phyloP scores from a whole-genome alignment of 768 basidiomycete species.

The Cystofilobasidium bisporidii region DNA sequence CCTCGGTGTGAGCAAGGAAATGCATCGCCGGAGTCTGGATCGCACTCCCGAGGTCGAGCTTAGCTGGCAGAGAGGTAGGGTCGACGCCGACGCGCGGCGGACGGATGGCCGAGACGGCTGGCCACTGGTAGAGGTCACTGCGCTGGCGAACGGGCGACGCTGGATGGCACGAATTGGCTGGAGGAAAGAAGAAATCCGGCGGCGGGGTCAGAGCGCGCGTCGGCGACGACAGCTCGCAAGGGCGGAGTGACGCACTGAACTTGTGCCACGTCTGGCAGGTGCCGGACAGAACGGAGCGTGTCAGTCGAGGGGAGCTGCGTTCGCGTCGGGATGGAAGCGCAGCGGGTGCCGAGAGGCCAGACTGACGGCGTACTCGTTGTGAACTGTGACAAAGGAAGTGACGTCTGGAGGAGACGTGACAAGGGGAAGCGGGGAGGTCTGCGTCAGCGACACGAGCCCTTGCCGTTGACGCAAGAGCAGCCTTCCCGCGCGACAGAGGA shows the following conservation, averaged over 20 bases:
- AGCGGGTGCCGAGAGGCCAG: too few relatives aligned
- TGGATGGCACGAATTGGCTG: slow-evolving; percentile 18
- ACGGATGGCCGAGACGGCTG: background rate
- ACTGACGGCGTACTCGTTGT: background rate
- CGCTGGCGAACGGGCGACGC: background rate
- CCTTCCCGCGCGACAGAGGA: background rate
- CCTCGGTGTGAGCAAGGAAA: background rate
- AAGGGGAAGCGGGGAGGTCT: background rate
- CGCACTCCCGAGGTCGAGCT: background rate
- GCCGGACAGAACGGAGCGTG: background rate
- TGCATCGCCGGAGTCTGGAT: background rate
- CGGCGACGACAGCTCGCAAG: too few relatives aligned
- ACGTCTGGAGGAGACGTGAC: too few relatives aligned
- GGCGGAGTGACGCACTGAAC: background rate
- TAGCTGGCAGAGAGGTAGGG: background rate
- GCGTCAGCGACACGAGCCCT: too few relatives aligned
- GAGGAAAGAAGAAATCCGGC: background rate
- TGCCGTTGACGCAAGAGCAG: too few relatives aligned
- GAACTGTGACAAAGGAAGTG: background rate
- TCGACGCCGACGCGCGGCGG: slow-evolving; percentile 6
- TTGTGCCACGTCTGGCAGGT: slow-evolving; percentile 6
- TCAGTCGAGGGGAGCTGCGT: too few relatives aligned
- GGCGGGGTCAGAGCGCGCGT: too few relatives aligned
- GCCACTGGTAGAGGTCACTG: slow-evolving; percentile 3
- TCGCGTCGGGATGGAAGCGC: too few relatives aligned